These are phyloP conservation scores for Saksenaea oblongispora DNA, from an alignment of 371 early-diverging fungal genomes.

Conservation along the genomic window DNA sequence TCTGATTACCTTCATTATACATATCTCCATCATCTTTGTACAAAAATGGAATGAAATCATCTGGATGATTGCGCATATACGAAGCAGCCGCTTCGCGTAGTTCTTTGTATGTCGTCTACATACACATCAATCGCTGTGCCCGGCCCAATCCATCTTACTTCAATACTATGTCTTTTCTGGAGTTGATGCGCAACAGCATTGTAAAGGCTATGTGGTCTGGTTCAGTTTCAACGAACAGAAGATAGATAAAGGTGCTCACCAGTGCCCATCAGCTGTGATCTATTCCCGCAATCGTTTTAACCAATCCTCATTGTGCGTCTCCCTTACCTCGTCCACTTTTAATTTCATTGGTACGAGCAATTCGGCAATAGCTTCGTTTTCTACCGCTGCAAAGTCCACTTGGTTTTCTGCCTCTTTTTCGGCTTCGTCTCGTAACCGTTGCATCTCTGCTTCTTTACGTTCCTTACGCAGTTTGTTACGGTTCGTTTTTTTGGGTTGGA, in stretches of 20 bases:
- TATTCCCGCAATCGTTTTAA: conserved; percentile 15
- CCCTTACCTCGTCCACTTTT: conserved; percentile 42
- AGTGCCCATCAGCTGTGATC: conserved; percentile 85
- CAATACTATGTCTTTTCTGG: conserved; percentile 45
- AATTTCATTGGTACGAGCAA: conserved; percentile 49
- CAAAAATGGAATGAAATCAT: conserved; percentile 90
- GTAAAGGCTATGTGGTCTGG: conserved; percentile 60
- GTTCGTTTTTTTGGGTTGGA: conserved; percentile 59
- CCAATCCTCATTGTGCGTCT: conserved; percentile 1
- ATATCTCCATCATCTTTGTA: conserved; percentile 79
- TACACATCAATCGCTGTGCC: neutral
- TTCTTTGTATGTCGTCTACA: conserved; percentile 49
- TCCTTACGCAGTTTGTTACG: conserved; percentile 70
- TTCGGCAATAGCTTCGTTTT: conserved; percentile 68
- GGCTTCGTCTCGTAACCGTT: conserved; percentile 76
- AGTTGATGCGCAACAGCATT: conserved; percentile 89
- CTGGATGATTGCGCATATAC: conserved; percentile 77
- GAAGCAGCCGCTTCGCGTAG: conserved; percentile 73
- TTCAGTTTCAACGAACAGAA: conserved; percentile 6
- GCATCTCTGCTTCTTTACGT: conserved; percentile 73
- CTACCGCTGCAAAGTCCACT: conserved; percentile 75
- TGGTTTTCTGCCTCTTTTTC: conserved; percentile 76
- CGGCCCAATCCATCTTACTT: conserved; percentile 20
- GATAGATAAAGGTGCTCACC: conserved; percentile 42
- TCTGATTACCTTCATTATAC: conserved; percentile 48